Evolutionary conservation across 441 rosid genomes (phyloP).

Genomic region (Euphorbia corollata): DNA sequence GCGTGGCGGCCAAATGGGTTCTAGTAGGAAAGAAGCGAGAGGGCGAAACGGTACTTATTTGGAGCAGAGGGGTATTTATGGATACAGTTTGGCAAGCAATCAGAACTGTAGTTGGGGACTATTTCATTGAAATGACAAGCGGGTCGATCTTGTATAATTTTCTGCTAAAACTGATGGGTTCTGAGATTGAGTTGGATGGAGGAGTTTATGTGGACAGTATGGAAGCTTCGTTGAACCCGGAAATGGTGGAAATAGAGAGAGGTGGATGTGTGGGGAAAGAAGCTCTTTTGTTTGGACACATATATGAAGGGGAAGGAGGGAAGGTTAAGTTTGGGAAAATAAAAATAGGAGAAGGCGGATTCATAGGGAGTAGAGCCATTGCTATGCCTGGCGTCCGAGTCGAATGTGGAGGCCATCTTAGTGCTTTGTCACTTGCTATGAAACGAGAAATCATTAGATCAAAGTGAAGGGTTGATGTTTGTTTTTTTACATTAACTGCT

Average conservation of each 20-base stretch:
- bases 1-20: conserved; percentile 44
- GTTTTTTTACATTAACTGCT: not conserved
- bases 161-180: conserved; percentile 57
- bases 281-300: conserved; percentile 56
- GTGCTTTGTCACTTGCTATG: conserved; percentile 53
- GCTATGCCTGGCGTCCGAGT: conserved; percentile 60
- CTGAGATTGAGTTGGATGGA: conserved; percentile 36
- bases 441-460: conserved; percentile 44
- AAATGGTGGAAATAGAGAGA: conserved; percentile 58
- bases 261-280: conserved; percentile 51
- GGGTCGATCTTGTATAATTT: conserved; percentile 40
- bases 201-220: conserved; percentile 51
- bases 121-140: conserved; percentile 49
- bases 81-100: conserved; percentile 65
- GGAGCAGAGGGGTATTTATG: conserved; percentile 49
- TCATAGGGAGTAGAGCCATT: conserved; percentile 50
- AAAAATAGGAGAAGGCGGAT: conserved; percentile 43
- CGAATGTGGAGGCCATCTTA: conserved; percentile 44
- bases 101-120: conserved; percentile 48
- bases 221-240: conserved; percentile 61
- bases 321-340: conserved; percentile 55
- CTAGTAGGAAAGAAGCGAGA: conserved; percentile 59
- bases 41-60: conserved; percentile 38
- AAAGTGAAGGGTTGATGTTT: not conserved
- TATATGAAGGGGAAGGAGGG: conserved; percentile 61